Evolutionary conservation across 176 grass and related monocot genomes (phyloP), one percentile per base, ranked within the genome.

Genomic region (Thalia dealbata): DNA sequence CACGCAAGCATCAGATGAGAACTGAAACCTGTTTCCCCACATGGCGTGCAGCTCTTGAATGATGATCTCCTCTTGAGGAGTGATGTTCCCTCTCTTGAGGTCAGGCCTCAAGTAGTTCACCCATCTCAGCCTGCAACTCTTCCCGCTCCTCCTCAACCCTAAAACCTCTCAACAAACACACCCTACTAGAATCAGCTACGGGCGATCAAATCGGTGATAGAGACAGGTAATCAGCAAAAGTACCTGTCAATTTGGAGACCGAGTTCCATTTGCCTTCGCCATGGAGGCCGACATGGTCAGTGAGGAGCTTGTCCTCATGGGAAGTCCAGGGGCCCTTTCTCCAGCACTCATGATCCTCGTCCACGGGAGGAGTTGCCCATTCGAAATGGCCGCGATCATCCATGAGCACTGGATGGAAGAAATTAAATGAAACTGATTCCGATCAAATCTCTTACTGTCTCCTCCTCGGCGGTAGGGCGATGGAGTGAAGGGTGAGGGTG

Each of bases 211-310:
- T 52, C 13, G 16, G 13, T 29, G 14, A 6, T n/a, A n/a, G 13
- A 64, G 30, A 28, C 7, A 14, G 26, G 4, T 38, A 15, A n/a
- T n/a, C n/a, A n/a, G n/a, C n/a, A n/a, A 32, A 16, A 1, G 19
- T 1, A 92, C 89, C 92, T 62, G 92, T 90, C 0, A 84, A 42
- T 60, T 88, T 92, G 79, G 87, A 76, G 60, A 96, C 89, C 27
- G 87, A 96, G 29, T 90, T 96, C 92, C 92, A 92, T 73, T 89
- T 85, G 21, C 92, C 92, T 84, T 96, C 92, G 18, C 84, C 92
- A 7, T 96, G 92, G 67, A 82, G 84, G 77, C 71, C 80, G 32
- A 96, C 89, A 72, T 90, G 89, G 50, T 86, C 84, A 23, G 92
- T 70, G 41, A 96, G 78, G 29, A 92, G 75, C 81, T 86, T 87